phyloP scores from a whole-genome alignment of 768 basidiomycete species.

The Antrodiella citrinella region DNA sequence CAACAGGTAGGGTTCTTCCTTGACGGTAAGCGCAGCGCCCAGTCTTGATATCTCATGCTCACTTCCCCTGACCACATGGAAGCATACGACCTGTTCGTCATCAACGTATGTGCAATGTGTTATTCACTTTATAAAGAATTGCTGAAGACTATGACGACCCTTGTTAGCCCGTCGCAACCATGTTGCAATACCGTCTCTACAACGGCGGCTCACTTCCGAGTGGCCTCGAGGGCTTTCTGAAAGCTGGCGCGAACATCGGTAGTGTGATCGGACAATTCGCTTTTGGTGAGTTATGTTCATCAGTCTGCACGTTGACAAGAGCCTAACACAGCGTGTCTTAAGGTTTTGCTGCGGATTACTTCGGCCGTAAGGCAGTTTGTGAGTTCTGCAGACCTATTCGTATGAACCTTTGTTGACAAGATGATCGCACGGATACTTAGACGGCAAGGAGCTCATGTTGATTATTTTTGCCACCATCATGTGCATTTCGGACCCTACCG shows the following conservation, averaged over 20 bases:
- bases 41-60: too few relatives aligned
- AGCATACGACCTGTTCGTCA: conserved; percentile 69
- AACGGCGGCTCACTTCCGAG: conserved; percentile 41
- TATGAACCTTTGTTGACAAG: too few relatives aligned
- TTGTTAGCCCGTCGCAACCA: conserved; percentile 52
- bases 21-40: conserved; percentile 51
- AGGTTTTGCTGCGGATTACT: conserved; percentile 59
- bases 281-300: conserved; percentile 35
- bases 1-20: conserved; percentile 61
- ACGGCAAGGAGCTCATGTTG: conserved; percentile 74
- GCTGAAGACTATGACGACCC: neutral
- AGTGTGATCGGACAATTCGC: conserved; percentile 62
- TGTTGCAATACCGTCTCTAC: conserved; percentile 61
- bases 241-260: conserved; percentile 65
- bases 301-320: neutral
- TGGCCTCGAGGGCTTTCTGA: conserved; percentile 52
- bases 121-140: neutral
- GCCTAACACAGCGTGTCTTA: neutral
- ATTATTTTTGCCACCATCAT: conserved; percentile 75
- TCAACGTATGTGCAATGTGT: conserved; percentile 48
- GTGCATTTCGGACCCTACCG: conserved; percentile 58
- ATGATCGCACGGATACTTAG: conserved; percentile 22
- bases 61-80: conserved; percentile 2
- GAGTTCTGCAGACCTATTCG: too few relatives aligned
- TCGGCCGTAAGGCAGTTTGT: conserved; percentile 68